Conservation (phyloP, 225 moss, liverwort and hornwort genomes). For the Marchantia polymorpha region DNA sequence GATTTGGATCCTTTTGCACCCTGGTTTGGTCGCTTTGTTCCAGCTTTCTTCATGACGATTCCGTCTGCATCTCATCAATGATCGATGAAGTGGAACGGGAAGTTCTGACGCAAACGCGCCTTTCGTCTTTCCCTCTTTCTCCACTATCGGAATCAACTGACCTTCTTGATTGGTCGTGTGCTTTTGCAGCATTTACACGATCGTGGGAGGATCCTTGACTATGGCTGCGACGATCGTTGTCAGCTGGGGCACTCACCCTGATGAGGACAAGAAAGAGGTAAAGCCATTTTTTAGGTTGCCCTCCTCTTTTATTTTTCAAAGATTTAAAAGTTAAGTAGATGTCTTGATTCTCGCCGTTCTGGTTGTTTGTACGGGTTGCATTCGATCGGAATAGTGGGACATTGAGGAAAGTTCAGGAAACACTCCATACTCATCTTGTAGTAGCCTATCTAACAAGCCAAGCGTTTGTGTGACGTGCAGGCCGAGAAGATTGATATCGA, state of each 20-base stretch:
- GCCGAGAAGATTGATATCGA: neutral
- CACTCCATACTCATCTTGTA: neutral
- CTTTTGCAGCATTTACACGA: neutral
- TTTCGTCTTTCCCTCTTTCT: neutral
- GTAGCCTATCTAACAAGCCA: neutral
- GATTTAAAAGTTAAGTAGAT: too few relatives aligned
- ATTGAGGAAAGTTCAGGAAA: too few relatives aligned
- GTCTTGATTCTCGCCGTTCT: neutral
- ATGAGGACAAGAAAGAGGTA: neutral
- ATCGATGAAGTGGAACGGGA: too few relatives aligned
- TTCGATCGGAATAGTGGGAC: too few relatives aligned
- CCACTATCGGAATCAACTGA: neutral
- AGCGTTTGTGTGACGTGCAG: neutral
- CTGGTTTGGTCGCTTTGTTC: neutral
- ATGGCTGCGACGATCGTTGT: constrained; percentile 8
- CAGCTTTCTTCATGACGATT: neutral
- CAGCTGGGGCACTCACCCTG: neutral
- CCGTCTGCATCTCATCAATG: too few relatives aligned
- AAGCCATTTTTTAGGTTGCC: too few relatives aligned
- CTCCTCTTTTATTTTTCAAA: too few relatives aligned
- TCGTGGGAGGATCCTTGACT: constrained; percentile 10
- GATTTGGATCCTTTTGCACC: neutral
- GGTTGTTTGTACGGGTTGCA: neutral
- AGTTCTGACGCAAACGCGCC: neutral
- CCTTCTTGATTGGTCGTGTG: neutral